A percentile compares a stretch with the other conserved stretches of the same genome.
Evolutionary conservation across 495 filamentous ascomycete genomes (phyloP).

Genomic region (Tuber calosporum): DNA sequence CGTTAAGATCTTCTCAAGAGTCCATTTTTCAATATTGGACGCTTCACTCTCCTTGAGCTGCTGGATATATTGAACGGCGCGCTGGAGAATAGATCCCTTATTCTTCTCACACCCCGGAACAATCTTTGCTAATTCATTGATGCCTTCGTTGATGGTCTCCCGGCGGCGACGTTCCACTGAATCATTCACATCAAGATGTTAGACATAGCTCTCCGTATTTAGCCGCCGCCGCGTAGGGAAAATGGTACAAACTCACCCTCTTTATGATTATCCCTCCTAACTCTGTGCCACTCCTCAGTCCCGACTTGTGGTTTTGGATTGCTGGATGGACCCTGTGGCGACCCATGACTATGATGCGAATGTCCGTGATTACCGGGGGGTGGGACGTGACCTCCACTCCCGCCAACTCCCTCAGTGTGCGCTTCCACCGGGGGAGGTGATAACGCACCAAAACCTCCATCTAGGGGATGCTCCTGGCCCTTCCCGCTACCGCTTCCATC

Average conservation of each 20-base stretch:
- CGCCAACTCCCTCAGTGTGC: constrained; percentile 36
- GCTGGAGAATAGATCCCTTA: constrained; percentile 91
- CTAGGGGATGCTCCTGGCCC: constrained; percentile 33
- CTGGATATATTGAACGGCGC: constrained; percentile 86
- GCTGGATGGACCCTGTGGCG: constrained; percentile 31
- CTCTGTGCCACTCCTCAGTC: constrained; percentile 95
- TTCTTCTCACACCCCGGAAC: constrained; percentile 98
- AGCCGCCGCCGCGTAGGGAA: constrained; percentile 5
- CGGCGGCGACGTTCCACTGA: constrained; percentile 92
- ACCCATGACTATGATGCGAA: constrained; percentile 25
- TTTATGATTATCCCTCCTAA: constrained; percentile 97
- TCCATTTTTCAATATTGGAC: constrained; percentile 92
- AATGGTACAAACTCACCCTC: constrained; percentile 60
- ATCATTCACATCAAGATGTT: constrained; percentile 6
- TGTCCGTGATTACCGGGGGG: constrained; percentile 21
- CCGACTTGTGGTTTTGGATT: constrained; percentile 75
- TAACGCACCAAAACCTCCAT: constrained; percentile 32
- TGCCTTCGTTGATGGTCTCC: constrained; percentile 98
- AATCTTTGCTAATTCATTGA: constrained; percentile 95
- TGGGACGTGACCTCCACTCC: constrained; percentile 20
- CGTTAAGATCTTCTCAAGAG: constrained; percentile 86
- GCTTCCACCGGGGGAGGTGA: constrained; percentile 38
- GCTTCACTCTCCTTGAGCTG: constrained; percentile 92
- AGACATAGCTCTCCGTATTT: neutral
- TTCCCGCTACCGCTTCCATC: constrained; percentile 26